Conservation (phyloP, 106 monocot genomes). For the Alisma plantagoaquatica region DNA sequence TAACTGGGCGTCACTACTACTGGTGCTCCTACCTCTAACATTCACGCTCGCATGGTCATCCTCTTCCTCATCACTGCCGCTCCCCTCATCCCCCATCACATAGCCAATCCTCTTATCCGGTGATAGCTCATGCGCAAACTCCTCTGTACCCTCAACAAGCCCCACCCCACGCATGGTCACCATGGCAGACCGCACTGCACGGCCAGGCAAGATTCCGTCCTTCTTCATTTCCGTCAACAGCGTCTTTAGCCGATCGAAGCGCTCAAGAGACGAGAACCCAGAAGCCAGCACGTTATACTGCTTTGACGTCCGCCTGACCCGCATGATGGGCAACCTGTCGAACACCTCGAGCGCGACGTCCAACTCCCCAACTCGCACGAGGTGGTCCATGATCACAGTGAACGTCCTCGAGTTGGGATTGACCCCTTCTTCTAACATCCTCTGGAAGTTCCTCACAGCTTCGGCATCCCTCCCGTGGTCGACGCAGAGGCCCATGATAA, state of each 20-base stretch:
- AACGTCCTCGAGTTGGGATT: constrained; percentile 78
- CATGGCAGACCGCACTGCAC: constrained; percentile 36
- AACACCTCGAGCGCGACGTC: constrained; percentile 56
- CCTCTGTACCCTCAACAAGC: constrained; percentile 28
- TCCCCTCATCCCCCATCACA: constrained; percentile 14
- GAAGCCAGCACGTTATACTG: constrained; percentile 59
- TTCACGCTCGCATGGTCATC: not conserved
- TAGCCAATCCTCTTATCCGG: constrained; percentile 55
- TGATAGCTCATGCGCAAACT: constrained; percentile 26
- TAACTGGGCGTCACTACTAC: too few relatives aligned
- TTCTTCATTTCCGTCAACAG: constrained; percentile 43
- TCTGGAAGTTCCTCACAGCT: constrained; percentile 37
- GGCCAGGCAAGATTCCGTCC: constrained; percentile 62
- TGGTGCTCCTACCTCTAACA: constrained; percentile 1
- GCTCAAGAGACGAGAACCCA: constrained; percentile 16
- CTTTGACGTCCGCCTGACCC: constrained; percentile 48
- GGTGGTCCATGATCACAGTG: constrained; percentile 61
- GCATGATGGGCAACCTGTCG: constrained; percentile 42
- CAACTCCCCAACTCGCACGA: constrained; percentile 29
- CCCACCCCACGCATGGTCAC: constrained; percentile 43
- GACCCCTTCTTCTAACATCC: constrained; percentile 52
- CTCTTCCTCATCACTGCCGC: constrained; percentile 20
- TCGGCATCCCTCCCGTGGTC: constrained; percentile 17
- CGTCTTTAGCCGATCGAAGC: constrained; percentile 20
- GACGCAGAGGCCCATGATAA: constrained; percentile 51